Conservation (phyloP, 2,329 filamentous ascomycete genomes). For the Colletotrichum sp. region DNA sequence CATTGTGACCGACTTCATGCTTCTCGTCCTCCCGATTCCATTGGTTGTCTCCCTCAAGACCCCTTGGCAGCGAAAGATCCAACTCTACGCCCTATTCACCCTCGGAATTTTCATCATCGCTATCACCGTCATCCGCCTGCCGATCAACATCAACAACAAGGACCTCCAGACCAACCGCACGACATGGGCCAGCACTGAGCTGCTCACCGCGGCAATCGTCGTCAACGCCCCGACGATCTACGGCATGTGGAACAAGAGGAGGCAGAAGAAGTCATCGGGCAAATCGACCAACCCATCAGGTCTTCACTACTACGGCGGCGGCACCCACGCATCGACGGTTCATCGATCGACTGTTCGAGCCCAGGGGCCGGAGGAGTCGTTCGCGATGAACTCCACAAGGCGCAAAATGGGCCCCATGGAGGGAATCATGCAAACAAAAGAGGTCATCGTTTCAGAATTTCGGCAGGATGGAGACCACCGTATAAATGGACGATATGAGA, state of each 20-base stretch:
- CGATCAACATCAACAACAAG: conserved; percentile 38
- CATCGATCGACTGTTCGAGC: conserved; percentile 3
- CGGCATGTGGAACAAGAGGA: conserved; percentile 34
- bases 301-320: conserved; percentile 8
- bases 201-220: conserved; percentile 29
- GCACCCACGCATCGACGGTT: background rate
- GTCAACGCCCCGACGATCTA: conserved; percentile 43
- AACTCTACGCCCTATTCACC: conserved; percentile 37
- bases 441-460: conserved; percentile 17
- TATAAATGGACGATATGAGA: background rate
- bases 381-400: background rate
- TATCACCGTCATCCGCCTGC: conserved; percentile 42
- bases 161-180: conserved; percentile 38
- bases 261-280: conserved; percentile 24
- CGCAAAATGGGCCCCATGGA: conserved; percentile 9
- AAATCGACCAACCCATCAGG: conserved; percentile 17
- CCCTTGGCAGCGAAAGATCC: conserved; percentile 32
- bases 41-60: conserved; percentile 33
- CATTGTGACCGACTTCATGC: conserved; percentile 34
- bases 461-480: conserved; percentile 3
- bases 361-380: background rate
- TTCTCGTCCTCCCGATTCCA: conserved; percentile 32
- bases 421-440: conserved; percentile 19
- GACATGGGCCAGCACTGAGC: conserved; percentile 42
- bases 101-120: conserved; percentile 43